Percentiles rank a stretch among this genome's conserved stretches.
Conservation (phyloP, 2,329 filamentous ascomycete species). For the Ascochyta rabiei region DNA sequence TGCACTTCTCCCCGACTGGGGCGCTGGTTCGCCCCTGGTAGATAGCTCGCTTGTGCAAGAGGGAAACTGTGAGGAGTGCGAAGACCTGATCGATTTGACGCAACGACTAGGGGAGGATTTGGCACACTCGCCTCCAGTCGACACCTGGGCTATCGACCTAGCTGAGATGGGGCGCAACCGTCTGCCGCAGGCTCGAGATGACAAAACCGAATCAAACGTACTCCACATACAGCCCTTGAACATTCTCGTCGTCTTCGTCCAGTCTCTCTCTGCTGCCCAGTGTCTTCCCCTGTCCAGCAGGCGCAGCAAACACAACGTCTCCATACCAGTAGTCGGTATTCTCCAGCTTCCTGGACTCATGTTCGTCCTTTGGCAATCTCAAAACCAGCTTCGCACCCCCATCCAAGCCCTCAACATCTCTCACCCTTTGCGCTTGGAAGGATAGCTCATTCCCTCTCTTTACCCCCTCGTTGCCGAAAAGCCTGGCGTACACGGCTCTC, state of each 20-base stretch:
- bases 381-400: conserved; percentile 28
- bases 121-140: too few species aligned
- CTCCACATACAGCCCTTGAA: conserved; percentile 36
- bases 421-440: conserved; percentile 26
- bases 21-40: too few species aligned
- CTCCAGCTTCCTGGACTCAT: conserved; percentile 22
- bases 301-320: conserved; percentile 30
- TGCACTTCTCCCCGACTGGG: too few species aligned
- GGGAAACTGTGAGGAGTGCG: too few species aligned
- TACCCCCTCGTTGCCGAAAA: conserved; percentile 22
- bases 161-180: too few species aligned
- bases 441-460: conserved; percentile 11
- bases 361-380: conserved; percentile 25
- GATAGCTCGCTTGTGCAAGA: too few species aligned
- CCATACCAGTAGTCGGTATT: conserved; percentile 35
- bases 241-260: conserved; percentile 19
- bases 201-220: conserved; percentile 15
- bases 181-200: too few species aligned
- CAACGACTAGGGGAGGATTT: too few species aligned
- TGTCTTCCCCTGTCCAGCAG: conserved; percentile 10
- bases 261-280: conserved; percentile 19
- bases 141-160: too few species aligned
- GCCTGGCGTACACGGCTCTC: conserved; percentile 13
- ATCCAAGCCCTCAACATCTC: conserved; percentile 17
- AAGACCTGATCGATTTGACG: too few species aligned